These are phyloP conservation scores for Hanseniaspora taiwanica DNA, from an alignment of 805 yeast genomes.

Conservation along the genomic window DNA sequence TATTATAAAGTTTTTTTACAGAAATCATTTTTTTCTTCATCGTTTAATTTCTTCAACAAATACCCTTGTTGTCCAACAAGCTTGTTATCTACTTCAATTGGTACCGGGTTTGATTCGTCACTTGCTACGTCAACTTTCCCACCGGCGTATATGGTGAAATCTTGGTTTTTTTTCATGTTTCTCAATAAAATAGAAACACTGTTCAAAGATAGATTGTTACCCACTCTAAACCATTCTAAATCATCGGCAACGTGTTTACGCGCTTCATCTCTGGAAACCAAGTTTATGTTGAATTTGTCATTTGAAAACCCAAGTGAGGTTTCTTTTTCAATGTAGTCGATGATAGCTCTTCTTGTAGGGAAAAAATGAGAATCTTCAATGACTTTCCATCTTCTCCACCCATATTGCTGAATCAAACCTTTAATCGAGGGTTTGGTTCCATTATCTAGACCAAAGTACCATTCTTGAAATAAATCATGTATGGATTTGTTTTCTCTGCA, in stretches of 20 bases:
- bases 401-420: conserved; percentile 21
- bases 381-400: conserved; percentile 27
- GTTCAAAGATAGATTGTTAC: conserved; percentile 22
- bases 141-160: not conserved
- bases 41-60: not conserved
- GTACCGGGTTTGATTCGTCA: not conserved
- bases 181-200: conserved; percentile 22
- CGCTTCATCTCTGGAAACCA: conserved; percentile 20
- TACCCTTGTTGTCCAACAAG: not conserved
- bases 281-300: conserved; percentile 19
- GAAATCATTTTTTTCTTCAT: not conserved
- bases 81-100: not conserved
- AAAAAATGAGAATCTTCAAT: conserved; percentile 27
- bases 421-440: conserved; percentile 16
- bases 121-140: not conserved
- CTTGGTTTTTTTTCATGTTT: conserved; percentile 12
- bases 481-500: conserved; percentile 26
- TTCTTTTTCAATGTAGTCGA: conserved; percentile 26
- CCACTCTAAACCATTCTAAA: conserved; percentile 23
- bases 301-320: conserved; percentile 21
- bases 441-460: conserved; percentile 21
- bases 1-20: too few species aligned
- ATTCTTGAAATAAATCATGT: conserved; percentile 26
- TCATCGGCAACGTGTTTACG: conserved; percentile 23
- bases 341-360: conserved; percentile 26